Percentiles rank a stretch among this genome's conserved stretches.
These are phyloP conservation scores for Oryza nivara DNA, from an alignment of 176 grass and related monocot species.

Conservation along the genomic window DNA sequence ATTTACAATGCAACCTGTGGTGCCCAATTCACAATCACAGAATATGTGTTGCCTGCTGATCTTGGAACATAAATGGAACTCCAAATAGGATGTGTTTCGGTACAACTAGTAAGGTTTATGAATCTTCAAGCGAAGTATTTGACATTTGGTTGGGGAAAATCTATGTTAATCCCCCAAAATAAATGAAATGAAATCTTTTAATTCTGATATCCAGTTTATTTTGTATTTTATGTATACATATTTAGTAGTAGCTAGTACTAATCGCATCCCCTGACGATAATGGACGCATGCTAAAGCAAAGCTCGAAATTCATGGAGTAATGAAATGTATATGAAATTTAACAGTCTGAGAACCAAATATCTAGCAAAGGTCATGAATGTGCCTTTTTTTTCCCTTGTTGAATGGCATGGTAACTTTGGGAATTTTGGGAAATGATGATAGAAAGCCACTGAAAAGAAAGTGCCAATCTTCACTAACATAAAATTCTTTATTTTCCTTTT, in stretches of 20 bases:
- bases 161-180: too few relatives aligned
- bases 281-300: too few relatives aligned
- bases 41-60: neutral
- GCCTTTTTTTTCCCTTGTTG: neutral
- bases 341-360: neutral
- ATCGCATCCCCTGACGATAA: too few relatives aligned
- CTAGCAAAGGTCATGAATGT: neutral
- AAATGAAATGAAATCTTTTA: too few relatives aligned
- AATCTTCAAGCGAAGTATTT: neutral
- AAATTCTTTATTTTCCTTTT: slow-evolving; percentile 8
- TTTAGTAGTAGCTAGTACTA: too few relatives aligned
- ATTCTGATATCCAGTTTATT: too few relatives aligned
- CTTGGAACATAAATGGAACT: neutral
- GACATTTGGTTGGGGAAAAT: too few relatives aligned
- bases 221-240: too few relatives aligned
- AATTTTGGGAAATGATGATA: neutral
- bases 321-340: neutral
- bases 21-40: neutral
- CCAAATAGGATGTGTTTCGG: neutral
- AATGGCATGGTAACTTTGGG: neutral
- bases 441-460: neutral
- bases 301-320: too few relatives aligned
- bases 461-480: neutral
- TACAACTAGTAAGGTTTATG: neutral
- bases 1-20: neutral